These are phyloP conservation scores for Linnemannia zychae DNA, from an alignment of 192 early-diverging fungal genomes.

Conservation along the genomic window DNA sequence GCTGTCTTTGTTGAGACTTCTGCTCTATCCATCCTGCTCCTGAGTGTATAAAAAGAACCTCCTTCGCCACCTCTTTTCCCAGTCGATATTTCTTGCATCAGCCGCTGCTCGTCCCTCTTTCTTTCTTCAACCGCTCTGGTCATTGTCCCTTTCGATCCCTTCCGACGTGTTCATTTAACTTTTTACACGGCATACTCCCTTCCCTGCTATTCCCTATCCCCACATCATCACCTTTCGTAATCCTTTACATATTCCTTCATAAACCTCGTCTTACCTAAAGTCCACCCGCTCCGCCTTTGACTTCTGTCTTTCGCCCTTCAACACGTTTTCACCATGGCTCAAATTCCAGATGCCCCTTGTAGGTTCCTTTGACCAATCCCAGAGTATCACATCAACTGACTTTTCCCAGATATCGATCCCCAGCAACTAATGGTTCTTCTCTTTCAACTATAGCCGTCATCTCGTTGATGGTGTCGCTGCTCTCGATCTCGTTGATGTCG, in stretches of 20 bases:
- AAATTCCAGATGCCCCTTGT: conserved; percentile 16
- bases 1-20: background rate
- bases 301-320: background rate
- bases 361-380: background rate
- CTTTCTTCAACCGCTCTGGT: background rate
- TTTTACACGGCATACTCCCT: background rate
- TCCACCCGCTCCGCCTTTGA: background rate
- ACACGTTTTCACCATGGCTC: conserved; percentile 11
- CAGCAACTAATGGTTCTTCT: background rate
- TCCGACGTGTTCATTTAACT: background rate
- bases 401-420: background rate
- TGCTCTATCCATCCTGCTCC: background rate
- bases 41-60: background rate
- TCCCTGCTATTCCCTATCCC: background rate
- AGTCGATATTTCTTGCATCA: background rate
- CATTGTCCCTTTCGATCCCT: background rate
- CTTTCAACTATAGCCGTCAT: conserved; percentile 20
- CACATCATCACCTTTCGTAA: background rate
- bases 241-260: background rate
- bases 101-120: background rate
- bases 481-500: conserved; percentile 57
- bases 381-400: background rate
- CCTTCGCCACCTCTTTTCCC: background rate
- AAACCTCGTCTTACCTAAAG: background rate
- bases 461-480: conserved; percentile 56